Percentiles rank a stretch among this genome's conserved stretches.
These are phyloP conservation scores for Rhizopogon parksii DNA, from an alignment of 1,284 basidiomycete species.

Conservation along the genomic window DNA sequence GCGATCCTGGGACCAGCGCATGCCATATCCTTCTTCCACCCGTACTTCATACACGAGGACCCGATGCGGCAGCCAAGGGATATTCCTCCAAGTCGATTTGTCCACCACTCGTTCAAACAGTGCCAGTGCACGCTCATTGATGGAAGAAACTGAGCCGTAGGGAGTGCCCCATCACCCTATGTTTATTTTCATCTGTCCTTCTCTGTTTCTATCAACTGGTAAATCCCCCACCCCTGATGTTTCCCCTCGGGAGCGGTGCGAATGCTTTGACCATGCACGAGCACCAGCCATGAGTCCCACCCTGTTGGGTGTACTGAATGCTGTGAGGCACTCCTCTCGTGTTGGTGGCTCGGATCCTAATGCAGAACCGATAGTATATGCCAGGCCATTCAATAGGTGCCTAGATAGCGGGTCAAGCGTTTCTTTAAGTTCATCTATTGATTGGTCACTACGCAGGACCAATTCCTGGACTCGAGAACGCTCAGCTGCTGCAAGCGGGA, in stretches of 20 bases:
- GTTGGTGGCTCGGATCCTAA: slow-evolving; percentile 38
- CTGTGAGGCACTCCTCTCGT: slow-evolving; percentile 36
- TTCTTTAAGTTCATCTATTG: slow-evolving; percentile 9
- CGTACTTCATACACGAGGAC: slow-evolving; percentile 53
- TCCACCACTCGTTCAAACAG: slow-evolving; percentile 47
- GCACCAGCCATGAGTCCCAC: slow-evolving; percentile 47
- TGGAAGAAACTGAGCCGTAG: slow-evolving; percentile 39
- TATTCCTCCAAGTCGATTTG: slow-evolving; percentile 46
- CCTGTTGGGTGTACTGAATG: slow-evolving; percentile 40
- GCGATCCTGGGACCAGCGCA: slow-evolving; percentile 54
- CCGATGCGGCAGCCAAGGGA: slow-evolving; percentile 55
- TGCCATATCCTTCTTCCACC: slow-evolving; percentile 51
- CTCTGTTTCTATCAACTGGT: slow-evolving; percentile 6
- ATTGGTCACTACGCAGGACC: slow-evolving; percentile 11
- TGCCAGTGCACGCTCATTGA: slow-evolving; percentile 43
- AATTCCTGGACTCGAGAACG: slow-evolving; percentile 22
- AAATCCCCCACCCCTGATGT: not conserved
- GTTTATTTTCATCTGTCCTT: slow-evolving; percentile 11
- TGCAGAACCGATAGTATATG: slow-evolving; percentile 53
- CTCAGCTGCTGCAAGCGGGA: slow-evolving; percentile 30
- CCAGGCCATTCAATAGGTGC: slow-evolving; percentile 45
- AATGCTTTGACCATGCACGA: slow-evolving; percentile 56
- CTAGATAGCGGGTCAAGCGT: slow-evolving; percentile 28
- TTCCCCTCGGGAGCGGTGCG: slow-evolving; percentile 37
- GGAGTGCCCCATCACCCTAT: slow-evolving; percentile 54